These are phyloP conservation scores for Catharanthus roseus DNA, from an alignment of 257 asterid genomes.

Conservation along the genomic window DNA sequence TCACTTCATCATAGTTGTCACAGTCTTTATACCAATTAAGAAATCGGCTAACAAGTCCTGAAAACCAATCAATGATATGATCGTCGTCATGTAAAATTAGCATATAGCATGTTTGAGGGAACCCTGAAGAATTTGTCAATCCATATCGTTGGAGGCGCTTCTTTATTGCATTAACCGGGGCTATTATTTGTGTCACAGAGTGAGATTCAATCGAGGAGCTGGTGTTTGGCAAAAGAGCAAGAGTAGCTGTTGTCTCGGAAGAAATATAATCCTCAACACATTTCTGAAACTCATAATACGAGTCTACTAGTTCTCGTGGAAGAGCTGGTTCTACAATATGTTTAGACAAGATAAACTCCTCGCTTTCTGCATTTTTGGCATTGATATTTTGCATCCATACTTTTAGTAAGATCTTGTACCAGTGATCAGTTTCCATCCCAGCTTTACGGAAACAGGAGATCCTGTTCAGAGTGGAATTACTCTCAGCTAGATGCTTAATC, in stretches of 20 bases:
- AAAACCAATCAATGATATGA: constrained; percentile 77
- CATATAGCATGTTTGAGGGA: constrained; percentile 51
- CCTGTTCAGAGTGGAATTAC: constrained; percentile 46
- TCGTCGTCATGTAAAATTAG: constrained; percentile 55
- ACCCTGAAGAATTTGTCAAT: constrained; percentile 53
- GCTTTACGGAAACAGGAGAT: constrained; percentile 60
- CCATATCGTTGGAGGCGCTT: constrained; percentile 78
- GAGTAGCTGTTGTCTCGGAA: constrained; percentile 68
- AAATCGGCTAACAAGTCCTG: constrained; percentile 74
- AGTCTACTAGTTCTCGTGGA: constrained; percentile 66
- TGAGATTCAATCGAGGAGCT: constrained; percentile 24
- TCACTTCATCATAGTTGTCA: constrained; percentile 61
- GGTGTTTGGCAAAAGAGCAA: constrained; percentile 53
- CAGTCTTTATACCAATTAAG: constrained; percentile 69
- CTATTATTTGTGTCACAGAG: constrained; percentile 41
- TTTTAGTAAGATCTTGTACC: constrained; percentile 71
- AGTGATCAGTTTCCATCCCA: constrained; percentile 93
- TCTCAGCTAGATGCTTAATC: constrained; percentile 62
- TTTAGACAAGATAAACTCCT: constrained; percentile 51
- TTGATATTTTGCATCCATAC: constrained; percentile 70
- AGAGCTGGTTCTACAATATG: constrained; percentile 70
- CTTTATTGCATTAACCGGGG: constrained; percentile 51
- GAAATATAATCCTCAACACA: constrained; percentile 53
- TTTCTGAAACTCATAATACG: constrained; percentile 64
- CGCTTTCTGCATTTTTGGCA: constrained; percentile 33